Base-by-base conservation (phyloP, 345 rosid genomes). In the Bruguiera sexangula region DNA sequence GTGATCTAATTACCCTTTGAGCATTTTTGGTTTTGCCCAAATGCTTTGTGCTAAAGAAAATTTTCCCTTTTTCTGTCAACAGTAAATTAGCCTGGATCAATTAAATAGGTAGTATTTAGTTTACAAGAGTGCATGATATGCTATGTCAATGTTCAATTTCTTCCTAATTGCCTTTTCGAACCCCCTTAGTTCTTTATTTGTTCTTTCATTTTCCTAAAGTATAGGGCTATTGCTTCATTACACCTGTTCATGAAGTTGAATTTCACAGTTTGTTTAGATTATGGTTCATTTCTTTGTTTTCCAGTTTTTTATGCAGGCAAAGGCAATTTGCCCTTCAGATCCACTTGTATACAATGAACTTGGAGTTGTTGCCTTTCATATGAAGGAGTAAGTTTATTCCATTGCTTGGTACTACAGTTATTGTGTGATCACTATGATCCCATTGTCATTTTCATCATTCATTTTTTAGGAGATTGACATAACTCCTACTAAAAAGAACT, bases 331-430 rank as follows among this genome's bases (percentile, higher is more conserved):
- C 71, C 86, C 94, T 65, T 89, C 94, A 26, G 98, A 95, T 81
- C 99, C 99, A 62, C 90, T 92, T 75, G 94, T 95, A 36, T 90
- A 86, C 76, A 95, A 92, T 73, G 99, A 95, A 83, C 92, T 92
- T 9, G 99, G 98, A 54, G 97, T 95, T 80, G 99, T 95, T 81
- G 91, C 99, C 64, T 95, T 86, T 82, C 83, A 89, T 73, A 86
- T 90, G 98, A 87, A 92, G 76, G 98, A 95, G 98, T 92, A 85
- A 76, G 96, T 70, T 79, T 46, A 48, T 56, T 68, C 71, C 32
- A 27, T 50, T 60, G 60, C 60, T 56, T 24, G 53, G 15, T 48
- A 8, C 10, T 60, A 29, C 20, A 13, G 29, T 59, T 31, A 16
- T 58, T 19, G 56, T 26, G 15, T 29, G 1, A 4, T 56, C n/a